phyloP scores from a whole-genome alignment of 805 yeast species.

The Candida cerambycidarum region DNA sequence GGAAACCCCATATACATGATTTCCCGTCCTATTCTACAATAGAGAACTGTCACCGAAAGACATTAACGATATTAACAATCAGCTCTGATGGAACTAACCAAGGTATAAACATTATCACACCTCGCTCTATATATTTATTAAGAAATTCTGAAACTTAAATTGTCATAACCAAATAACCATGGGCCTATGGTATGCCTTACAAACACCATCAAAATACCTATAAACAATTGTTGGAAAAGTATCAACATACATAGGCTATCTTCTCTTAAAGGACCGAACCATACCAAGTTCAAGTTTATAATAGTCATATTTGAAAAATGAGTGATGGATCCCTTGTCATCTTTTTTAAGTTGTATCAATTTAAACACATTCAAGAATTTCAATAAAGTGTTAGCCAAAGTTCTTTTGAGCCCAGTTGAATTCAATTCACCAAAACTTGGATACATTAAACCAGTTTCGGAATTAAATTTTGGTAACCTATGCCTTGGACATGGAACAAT shows the following conservation, averaged over 20 bases:
- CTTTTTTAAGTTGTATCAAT: constrained; percentile 43
- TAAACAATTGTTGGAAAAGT: constrained; percentile 57
- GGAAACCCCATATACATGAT: too few relatives aligned
- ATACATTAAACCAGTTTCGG: constrained; percentile 66
- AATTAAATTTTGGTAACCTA: constrained; percentile 78
- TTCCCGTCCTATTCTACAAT: too few relatives aligned
- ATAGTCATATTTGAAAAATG: constrained; percentile 81
- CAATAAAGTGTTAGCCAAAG: constrained; percentile 15
- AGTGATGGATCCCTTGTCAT: constrained; percentile 23
- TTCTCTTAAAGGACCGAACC: constrained; percentile 90
- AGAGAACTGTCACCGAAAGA: too few relatives aligned
- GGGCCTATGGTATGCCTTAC: constrained; percentile 85
- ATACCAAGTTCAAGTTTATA: constrained; percentile 77
- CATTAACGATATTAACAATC: too few relatives aligned
- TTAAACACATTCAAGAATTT: constrained; percentile 44
- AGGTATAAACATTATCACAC: too few relatives aligned
- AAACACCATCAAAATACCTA: constrained; percentile 66
- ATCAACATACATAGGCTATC: constrained; percentile 66
- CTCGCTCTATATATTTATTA: neutral
- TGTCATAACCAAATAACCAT: constrained; percentile 86
- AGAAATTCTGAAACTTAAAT: constrained; percentile 43
- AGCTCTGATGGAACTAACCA: too few relatives aligned
- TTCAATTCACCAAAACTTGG: constrained; percentile 48
- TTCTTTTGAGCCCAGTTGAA: constrained; percentile 22
- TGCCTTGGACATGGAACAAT: constrained; percentile 95